Percentiles rank a stretch among this genome's conserved stretches.
phyloP scores from a whole-genome alignment of 2,329 filamentous ascomycete genomes.

The Xylaria hypoxylon region DNA sequence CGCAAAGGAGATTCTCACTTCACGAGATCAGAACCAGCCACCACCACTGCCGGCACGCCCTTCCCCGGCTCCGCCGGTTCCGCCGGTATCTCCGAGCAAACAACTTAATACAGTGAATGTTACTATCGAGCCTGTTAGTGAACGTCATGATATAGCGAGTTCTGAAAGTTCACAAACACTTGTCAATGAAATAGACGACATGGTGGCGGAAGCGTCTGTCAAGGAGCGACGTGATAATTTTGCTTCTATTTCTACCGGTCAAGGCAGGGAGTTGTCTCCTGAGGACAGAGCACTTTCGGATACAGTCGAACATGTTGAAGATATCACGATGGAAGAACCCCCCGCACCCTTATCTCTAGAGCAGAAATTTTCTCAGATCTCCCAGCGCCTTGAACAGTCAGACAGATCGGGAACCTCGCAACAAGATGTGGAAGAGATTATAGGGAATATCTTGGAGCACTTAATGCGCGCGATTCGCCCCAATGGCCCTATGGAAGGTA shows the following conservation, averaged over 20 bases:
- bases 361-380: conserved; percentile 55
- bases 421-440: conserved; percentile 96
- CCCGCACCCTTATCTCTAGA: conserved; percentile 55
- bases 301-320: conserved; percentile 38
- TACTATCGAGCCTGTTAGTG: conserved; percentile 49
- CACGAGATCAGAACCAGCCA: conserved; percentile 47
- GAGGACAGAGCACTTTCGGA: conserved; percentile 30
- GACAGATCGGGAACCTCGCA: conserved; percentile 72
- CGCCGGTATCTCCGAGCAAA: conserved; percentile 48
- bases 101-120: conserved; percentile 54
- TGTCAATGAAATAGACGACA: conserved; percentile 58
- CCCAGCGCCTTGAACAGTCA: conserved; percentile 59
- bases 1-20: conserved; percentile 53
- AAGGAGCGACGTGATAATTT: conserved; percentile 29
- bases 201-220: conserved; percentile 48
- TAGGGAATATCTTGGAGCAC: conserved; percentile 90
- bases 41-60: conserved; percentile 65
- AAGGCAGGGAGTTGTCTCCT: conserved; percentile 5
- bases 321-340: conserved; percentile 46
- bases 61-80: conserved; percentile 55
- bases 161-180: conserved; percentile 65
- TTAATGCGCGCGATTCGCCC: conserved; percentile 89
- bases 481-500: conserved; percentile 68
- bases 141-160: conserved; percentile 58
- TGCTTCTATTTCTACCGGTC: conserved; percentile 1